Base-by-base conservation (phyloP, 495 filamentous ascomycete genomes). In the Achaetomiella virescens region DNA sequence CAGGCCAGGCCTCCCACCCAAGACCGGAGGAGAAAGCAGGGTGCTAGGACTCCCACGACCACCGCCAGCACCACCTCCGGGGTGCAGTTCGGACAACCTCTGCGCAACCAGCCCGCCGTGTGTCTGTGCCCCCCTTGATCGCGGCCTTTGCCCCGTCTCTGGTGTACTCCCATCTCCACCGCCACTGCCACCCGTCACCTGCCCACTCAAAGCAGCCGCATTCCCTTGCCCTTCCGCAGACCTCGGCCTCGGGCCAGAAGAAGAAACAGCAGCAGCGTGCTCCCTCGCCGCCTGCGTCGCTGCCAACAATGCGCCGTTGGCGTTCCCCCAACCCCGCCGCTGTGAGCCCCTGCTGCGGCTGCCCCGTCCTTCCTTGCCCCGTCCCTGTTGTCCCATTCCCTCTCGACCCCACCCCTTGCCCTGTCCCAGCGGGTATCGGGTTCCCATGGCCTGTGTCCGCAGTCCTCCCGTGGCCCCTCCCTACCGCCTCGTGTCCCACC, bases 271-370 rank as follows among this genome's bases (percentile, higher is more conserved):
- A n/a, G 20, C 35, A 14, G 58, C 40, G 24, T 60, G 50, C 7
- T 61, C 55, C 25, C 59, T 49, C 27, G 64, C 60, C 8, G 67
- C 67, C 18, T 66, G 63, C 2, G 70, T 71, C 5, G 80, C 79
- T 25, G 80, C 80, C 20, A 71, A 67, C n/a, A 79, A 66, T 41
- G 80, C 79, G 52, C 73, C 75, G 60, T 74, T 73, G 21, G 48
- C 59, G 0, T 64, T 61, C 11, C 48, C 50, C 25, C 60, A 43
- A 56, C n/a, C 59, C 59, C 17, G 59, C 55, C 35, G 50, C 44
- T 57, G 54, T 51, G 58, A 53, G 38, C 46, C 36, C 50, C 57
- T 49, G 46, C 31, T 6, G 40, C 14, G 38, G 45, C 9, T 31
- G 27, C 9, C 27, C 27, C 9, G 27, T 9, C 9, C 5, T 31